A percentile compares a stretch with the other conserved stretches of the same genome.
Evolutionary conservation across 2,329 filamentous ascomycete genomes (phyloP).

Genomic region (Cryphonectria nitschkei): DNA sequence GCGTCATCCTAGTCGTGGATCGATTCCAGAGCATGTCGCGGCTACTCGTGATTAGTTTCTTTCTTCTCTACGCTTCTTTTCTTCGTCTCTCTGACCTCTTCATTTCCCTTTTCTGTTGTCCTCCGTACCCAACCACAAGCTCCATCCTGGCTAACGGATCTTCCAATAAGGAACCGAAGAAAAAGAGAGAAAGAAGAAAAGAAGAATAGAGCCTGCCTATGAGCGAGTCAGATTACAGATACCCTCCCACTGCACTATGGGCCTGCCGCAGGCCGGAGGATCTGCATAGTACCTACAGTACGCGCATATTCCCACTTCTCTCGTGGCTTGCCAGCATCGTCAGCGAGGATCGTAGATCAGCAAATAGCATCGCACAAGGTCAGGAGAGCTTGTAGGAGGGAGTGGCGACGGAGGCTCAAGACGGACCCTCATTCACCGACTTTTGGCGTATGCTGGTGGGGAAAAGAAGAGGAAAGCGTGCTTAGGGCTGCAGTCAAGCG

Average conservation of each 20-base stretch:
- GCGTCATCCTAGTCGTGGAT: conserved; percentile 22
- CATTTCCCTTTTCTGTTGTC: not conserved
- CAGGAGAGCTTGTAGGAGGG: conserved; percentile 22
- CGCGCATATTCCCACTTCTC: conserved; percentile 20
- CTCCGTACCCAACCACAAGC: not conserved
- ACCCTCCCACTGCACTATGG: not conserved
- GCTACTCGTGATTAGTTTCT: conserved; percentile 14
- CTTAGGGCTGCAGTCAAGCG: conserved; percentile 8
- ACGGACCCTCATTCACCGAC: conserved; percentile 27
- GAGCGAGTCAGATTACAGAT: too few relatives aligned
- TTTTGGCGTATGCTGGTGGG: conserved; percentile 24
- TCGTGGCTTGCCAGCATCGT: conserved; percentile 24
- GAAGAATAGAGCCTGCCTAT: not conserved
- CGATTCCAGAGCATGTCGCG: conserved; percentile 22
- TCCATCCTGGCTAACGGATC: not conserved
- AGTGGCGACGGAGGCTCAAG: conserved; percentile 22
- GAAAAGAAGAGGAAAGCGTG: not conserved
- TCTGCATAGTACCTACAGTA: conserved; percentile 3
- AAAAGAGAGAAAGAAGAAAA: not conserved
- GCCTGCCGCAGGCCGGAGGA: not conserved
- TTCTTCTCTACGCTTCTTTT: not conserved
- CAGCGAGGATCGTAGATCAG: conserved; percentile 13
- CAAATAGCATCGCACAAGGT: conserved; percentile 20
- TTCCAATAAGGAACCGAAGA: not conserved
- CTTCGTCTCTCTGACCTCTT: not conserved